Conservation (phyloP, 2,329 filamentous ascomycete species). For the Chrysoporthe deuterocubensis region DNA sequence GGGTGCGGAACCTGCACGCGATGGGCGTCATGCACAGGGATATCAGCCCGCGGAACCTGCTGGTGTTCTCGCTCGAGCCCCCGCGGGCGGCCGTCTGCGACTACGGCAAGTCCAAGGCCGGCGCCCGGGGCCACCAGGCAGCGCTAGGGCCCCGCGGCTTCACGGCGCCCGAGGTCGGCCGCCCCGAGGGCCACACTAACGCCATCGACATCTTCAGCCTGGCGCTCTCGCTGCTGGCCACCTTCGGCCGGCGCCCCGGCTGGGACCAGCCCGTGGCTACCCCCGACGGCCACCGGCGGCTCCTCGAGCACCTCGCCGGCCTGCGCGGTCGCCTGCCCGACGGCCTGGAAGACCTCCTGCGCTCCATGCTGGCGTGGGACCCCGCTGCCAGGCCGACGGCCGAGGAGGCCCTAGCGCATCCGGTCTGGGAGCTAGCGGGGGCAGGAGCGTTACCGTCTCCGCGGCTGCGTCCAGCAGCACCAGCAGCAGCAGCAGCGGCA, state of each 20-base stretch:
- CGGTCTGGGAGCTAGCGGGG: background rate
- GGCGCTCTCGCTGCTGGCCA: slow-evolving; percentile 9
- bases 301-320: slow-evolving; percentile 7
- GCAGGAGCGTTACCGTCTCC: background rate
- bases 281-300: background rate
- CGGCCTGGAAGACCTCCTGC: background rate
- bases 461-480: background rate
- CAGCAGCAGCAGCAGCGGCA: background rate
- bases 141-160: background rate
- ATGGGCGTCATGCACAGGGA: slow-evolving; percentile 29
- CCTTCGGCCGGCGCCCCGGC: background rate
- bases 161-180: slow-evolving; percentile 3
- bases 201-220: slow-evolving; percentile 17
- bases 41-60: slow-evolving; percentile 29
- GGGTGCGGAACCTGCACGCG: slow-evolving; percentile 25
- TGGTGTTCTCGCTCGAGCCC: slow-evolving; percentile 20
- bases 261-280: background rate
- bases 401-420: background rate
- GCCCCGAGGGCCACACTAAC: background rate
- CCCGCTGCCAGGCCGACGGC: slow-evolving; percentile 2
- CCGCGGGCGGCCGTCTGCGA: slow-evolving; percentile 26
- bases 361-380: slow-evolving; percentile 12
- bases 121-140: background rate
- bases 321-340: slow-evolving; percentile 1
- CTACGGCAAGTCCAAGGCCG: slow-evolving; percentile 17